Base-by-base conservation (phyloP, 1,139 yeast genomes). In the Keqinozyma sinolaborantium region DNA sequence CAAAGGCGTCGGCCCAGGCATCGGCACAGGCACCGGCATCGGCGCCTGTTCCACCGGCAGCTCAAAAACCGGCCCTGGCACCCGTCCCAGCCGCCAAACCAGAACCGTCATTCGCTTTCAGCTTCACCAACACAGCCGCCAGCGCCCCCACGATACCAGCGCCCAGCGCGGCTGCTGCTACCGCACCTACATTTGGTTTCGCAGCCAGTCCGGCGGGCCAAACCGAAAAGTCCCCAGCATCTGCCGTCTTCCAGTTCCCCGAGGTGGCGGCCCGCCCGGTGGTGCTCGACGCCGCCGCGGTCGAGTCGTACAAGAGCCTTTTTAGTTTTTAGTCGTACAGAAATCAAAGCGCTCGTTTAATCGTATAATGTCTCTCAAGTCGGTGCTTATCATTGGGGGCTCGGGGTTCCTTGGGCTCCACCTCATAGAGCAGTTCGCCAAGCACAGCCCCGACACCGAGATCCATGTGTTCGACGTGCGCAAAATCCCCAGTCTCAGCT, bases 341-440 rank as follows among this genome's bases (percentile, higher is more conserved):
- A 18, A 18, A 18, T 18, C 21, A 7, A 15, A 15, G 7, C 21
- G 11, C 21, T 26, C 28, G 12, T 26, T 14, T 26, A 26, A 8
- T 26, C 16, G 16, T 11, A 16, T 25, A 11, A 38, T 39, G 41
- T 14, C 38, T 20, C 47, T 64, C 32, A 61, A 76, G 19, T 79
- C 92, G 1, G 95, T 90, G 3, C 74, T 92, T 24, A 68, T 92
- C 21, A 77, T 92, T 23, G 98, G 98, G 29, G 98, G 98, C 3
- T 70, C 96, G 3, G 99, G 99, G 1, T 94, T 94, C 48, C 72
- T 94, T 21, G 99, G 99, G 2, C 77, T 87, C 29, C 97, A 92
- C 49, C 67, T 94, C 43, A 78, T 92, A 30, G 90, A 90, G 47
- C 95, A 87, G 56, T 90, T 88, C 58, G 73, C 77, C 63, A 70